These are phyloP conservation scores for Quillaja saponaria DNA, from an alignment of 306 rosid species.

Conservation along the genomic window DNA sequence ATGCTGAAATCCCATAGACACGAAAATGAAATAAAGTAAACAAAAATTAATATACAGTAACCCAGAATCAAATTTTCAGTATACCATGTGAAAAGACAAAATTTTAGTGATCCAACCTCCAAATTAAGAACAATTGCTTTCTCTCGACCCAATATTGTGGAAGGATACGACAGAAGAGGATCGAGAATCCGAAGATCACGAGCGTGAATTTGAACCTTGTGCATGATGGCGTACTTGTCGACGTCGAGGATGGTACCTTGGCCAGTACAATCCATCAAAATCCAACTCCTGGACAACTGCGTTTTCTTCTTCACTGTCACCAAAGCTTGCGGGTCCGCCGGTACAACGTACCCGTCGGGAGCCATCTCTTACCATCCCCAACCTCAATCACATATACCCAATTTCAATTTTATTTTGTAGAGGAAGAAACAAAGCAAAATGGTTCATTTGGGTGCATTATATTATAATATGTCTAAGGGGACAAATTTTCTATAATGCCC, in stretches of 20 bases:
- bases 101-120: slow-evolving; percentile 46
- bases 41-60: background rate
- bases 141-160: slow-evolving; percentile 86
- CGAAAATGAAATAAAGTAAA: background rate
- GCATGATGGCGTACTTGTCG: slow-evolving; percentile 90
- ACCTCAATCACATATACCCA: slow-evolving; percentile 33
- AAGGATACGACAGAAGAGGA: slow-evolving; percentile 86
- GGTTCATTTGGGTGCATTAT: too few relatives aligned
- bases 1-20: slow-evolving; percentile 60
- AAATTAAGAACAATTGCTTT: slow-evolving; percentile 91
- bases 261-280: slow-evolving; percentile 57
- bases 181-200: slow-evolving; percentile 95
- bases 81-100: background rate
- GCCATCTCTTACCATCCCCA: slow-evolving; percentile 63
- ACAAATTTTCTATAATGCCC: too few relatives aligned
- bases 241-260: slow-evolving; percentile 67
- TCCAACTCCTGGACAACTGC: slow-evolving; percentile 80
- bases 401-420: background rate
- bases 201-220: slow-evolving; percentile 84
- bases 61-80: background rate
- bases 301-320: slow-evolving; percentile 69
- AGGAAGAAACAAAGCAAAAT: too few relatives aligned
- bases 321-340: slow-evolving; percentile 63
- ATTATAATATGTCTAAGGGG: too few relatives aligned
- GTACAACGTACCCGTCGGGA: slow-evolving; percentile 70